These are phyloP conservation scores for Pleomassaria siparia DNA, from an alignment of 2,329 filamentous ascomycete species.

Conservation along the genomic window DNA sequence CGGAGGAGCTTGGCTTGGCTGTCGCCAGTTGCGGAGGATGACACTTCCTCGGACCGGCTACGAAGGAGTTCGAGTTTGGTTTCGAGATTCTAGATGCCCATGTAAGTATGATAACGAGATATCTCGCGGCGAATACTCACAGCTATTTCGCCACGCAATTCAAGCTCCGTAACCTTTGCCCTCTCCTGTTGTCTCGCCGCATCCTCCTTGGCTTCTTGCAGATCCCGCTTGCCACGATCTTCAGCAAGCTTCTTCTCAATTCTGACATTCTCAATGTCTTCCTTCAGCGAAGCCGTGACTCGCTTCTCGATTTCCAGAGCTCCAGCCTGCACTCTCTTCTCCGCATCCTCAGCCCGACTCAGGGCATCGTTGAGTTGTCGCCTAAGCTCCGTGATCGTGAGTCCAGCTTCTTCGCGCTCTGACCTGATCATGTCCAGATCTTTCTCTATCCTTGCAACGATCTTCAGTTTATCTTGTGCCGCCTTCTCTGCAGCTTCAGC, in stretches of 20 bases:
- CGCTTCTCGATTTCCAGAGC: constrained; percentile 67
- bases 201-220: constrained; percentile 72
- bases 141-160: constrained; percentile 75
- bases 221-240: constrained; percentile 69
- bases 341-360: constrained; percentile 66
- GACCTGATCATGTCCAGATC: constrained; percentile 63
- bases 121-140: constrained; percentile 29
- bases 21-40: constrained; percentile 78
- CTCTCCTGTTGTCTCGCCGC: constrained; percentile 72
- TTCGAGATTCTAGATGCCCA: constrained; percentile 66
- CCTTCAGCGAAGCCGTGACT: constrained; percentile 57
- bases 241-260: constrained; percentile 76
- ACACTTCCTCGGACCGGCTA: constrained; percentile 82
- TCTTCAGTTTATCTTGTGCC: constrained; percentile 57
- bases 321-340: constrained; percentile 67
- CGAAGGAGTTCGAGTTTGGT: constrained; percentile 88
- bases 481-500: constrained; percentile 61
- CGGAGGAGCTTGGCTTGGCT: constrained; percentile 85
- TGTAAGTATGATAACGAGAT: constrained; percentile 23
- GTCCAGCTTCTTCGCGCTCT: constrained; percentile 65
- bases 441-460: constrained; percentile 54
- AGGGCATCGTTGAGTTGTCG: constrained; percentile 68
- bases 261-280: constrained; percentile 64
- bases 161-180: constrained; percentile 67
- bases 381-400: constrained; percentile 68